Percentiles rank a stretch among this genome's conserved stretches.
Conservation (phyloP, 352 stramenopile genomes). For the Thraustochytrium sp. region DNA sequence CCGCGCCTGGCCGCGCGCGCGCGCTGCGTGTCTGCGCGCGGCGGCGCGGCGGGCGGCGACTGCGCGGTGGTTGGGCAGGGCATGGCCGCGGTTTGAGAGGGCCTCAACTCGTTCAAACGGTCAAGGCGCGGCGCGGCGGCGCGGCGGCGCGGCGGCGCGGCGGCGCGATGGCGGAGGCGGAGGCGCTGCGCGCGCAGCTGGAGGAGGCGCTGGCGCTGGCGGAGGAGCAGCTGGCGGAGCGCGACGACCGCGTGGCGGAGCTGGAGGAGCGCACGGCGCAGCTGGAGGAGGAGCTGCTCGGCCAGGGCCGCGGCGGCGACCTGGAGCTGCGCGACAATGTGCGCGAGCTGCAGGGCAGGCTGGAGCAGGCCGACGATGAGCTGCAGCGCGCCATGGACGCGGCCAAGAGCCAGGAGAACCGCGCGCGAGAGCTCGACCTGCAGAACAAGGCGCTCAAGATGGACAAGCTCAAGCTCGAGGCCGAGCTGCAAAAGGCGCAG, state of each 20-base stretch:
- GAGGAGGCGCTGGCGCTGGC: constrained; percentile 1
- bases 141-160: background rate
- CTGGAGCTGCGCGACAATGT: constrained; percentile 39
- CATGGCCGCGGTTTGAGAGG: too few species aligned
- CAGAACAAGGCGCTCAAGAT: constrained; percentile 49
- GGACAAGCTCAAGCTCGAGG: constrained; percentile 43
- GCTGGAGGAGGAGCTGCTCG: constrained; percentile 43
- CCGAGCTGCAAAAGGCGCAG: constrained; percentile 41
- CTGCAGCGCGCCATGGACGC: constrained; percentile 27
- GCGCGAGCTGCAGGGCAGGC: background rate
- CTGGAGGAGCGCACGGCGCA: background rate
- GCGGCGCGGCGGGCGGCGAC: too few species aligned
- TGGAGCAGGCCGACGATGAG: constrained; percentile 8
- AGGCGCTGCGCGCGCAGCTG: constrained; percentile 11
- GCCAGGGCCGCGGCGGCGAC: constrained; percentile 8
- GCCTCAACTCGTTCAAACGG: too few species aligned
- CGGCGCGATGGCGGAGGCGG: background rate
- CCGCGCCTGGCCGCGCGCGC: too few species aligned
- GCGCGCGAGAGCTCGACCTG: constrained; percentile 53
- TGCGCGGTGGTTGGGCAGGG: too few species aligned
- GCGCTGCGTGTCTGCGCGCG: too few species aligned
- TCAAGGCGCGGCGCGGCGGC: background rate
- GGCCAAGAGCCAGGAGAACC: constrained; percentile 8
- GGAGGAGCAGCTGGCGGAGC: constrained; percentile 35
- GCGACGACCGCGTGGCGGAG: constrained; percentile 13